A percentile compares a stretch with the other conserved stretches of the same genome.
phyloP scores from a whole-genome alignment of 805 yeast species.

The Starmerella bacillaris region DNA sequence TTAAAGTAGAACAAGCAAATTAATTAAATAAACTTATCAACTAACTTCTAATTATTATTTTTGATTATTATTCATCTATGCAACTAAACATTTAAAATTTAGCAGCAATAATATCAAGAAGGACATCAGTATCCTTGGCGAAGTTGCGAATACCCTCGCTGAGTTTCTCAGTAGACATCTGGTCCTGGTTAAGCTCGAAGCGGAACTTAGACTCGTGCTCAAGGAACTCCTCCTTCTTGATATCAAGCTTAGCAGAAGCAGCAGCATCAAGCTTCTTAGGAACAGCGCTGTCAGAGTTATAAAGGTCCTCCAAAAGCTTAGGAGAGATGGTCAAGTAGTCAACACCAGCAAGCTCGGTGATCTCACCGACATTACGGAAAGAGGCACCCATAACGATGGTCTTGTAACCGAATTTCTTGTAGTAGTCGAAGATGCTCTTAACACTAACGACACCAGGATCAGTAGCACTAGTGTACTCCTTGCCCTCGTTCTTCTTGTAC shows the following conservation, averaged over 20 bases:
- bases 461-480: slow-evolving; percentile 56
- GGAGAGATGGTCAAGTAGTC: slow-evolving; percentile 95
- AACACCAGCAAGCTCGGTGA: slow-evolving; percentile 90
- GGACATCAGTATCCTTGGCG: slow-evolving; percentile 78
- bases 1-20: too few species aligned
- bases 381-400: slow-evolving; percentile 99
- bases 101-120: slow-evolving; percentile 21
- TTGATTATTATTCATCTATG: background rate
- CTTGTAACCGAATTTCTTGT: slow-evolving; percentile 89
- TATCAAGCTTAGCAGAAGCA: slow-evolving; percentile 36
- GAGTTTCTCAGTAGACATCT: slow-evolving; percentile 95
- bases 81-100: slow-evolving; percentile 10
- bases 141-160: slow-evolving; percentile 96
- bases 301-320: slow-evolving; percentile 69
- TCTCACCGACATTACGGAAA: slow-evolving; percentile 92
- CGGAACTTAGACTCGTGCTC: slow-evolving; percentile 83
- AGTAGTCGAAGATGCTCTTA: slow-evolving; percentile 79
- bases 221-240: slow-evolving; percentile 59
- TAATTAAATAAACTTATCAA: too few species aligned
- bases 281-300: slow-evolving; percentile 57
- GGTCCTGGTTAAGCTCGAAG: slow-evolving; percentile 81
- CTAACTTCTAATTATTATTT: too few species aligned
- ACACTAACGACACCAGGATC: slow-evolving; percentile 97
- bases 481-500: slow-evolving; percentile 88
- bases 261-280: slow-evolving; percentile 66